phyloP scores from a whole-genome alignment of 495 filamentous ascomycete species.

The Copromyces sp. region DNA sequence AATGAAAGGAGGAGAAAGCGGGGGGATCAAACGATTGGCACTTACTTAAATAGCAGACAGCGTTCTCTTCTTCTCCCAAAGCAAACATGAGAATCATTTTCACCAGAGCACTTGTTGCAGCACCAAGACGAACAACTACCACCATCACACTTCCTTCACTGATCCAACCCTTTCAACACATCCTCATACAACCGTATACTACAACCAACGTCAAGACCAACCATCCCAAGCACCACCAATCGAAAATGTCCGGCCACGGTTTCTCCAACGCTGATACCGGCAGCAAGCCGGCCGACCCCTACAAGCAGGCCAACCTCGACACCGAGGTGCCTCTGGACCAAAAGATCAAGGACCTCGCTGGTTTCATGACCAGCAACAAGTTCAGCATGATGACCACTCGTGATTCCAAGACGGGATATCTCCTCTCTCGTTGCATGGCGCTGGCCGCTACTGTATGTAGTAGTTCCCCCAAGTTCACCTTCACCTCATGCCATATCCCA shows the following conservation, averaged over 20 bases:
- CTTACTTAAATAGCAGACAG: not conserved
- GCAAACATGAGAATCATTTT: not conserved
- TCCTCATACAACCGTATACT: not conserved
- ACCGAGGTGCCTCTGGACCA: constrained; percentile 52
- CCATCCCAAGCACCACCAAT: not conserved
- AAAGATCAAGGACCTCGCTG: constrained; percentile 66
- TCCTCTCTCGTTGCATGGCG: constrained; percentile 84
- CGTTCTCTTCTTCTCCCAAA: not conserved
- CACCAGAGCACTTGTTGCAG: not conserved
- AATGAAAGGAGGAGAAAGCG: not conserved
- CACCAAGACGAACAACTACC: not conserved
- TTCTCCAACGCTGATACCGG: constrained; percentile 53
- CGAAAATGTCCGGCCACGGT: constrained; percentile 18
- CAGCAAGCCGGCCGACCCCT: constrained; percentile 58
- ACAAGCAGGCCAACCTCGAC: constrained; percentile 62
- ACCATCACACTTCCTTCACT: not conserved
- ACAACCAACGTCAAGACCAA: not conserved
- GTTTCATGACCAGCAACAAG: constrained; percentile 60
- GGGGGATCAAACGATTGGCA: not conserved
- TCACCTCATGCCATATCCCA: not conserved
- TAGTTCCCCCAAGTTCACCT: not conserved
- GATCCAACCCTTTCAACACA: not conserved
- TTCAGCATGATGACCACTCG: constrained; percentile 71
- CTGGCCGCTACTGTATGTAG: constrained; percentile 64
- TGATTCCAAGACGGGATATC: constrained; percentile 43